Percentiles rank a stretch among this genome's conserved stretches.
phyloP scores from a whole-genome alignment of 805 yeast genomes.

The Candida insectalens region DNA sequence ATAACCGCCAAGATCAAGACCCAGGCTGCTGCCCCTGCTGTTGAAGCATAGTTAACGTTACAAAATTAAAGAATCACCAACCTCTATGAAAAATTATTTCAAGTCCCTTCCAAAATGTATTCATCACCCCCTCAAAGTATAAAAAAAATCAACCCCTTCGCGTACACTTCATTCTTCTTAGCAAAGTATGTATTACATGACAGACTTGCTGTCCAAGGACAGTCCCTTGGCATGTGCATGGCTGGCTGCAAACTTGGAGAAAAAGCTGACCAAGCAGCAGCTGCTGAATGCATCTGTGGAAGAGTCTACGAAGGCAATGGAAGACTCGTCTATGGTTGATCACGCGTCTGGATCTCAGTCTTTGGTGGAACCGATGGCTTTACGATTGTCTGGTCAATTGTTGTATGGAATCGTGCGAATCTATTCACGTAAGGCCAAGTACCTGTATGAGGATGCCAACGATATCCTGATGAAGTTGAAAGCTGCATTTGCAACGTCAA shows the following conservation, averaged over 20 bases:
- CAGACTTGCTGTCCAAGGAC: slow-evolving; percentile 47
- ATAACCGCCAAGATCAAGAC: no score
- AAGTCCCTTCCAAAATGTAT: no score
- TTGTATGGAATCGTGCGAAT: slow-evolving; percentile 81
- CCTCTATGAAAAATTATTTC: no score
- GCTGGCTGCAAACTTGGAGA: slow-evolving; percentile 87
- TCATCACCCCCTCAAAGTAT: no score
- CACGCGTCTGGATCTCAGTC: slow-evolving; percentile 7
- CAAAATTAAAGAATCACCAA: no score
- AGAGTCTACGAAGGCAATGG: slow-evolving; percentile 58
- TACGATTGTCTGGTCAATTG: slow-evolving; percentile 78
- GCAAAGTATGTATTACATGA: slow-evolving; percentile 45
- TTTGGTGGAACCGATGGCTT: slow-evolving; percentile 50
- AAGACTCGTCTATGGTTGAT: slow-evolving; percentile 26
- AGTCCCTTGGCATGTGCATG: slow-evolving; percentile 88
- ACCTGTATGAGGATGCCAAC: slow-evolving; percentile 72
- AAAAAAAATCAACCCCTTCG: no score
- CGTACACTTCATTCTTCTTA: no score
- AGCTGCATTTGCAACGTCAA: slow-evolving; percentile 45
- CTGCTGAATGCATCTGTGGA: slow-evolving; percentile 61
- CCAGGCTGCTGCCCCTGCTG: no score
- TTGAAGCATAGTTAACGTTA: no score
- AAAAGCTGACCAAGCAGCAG: slow-evolving; percentile 63
- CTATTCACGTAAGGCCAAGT: slow-evolving; percentile 77
- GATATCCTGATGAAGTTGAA: slow-evolving; percentile 67